These are phyloP conservation scores for Calonectria ilicicola DNA, from an alignment of 2,329 filamentous ascomycete genomes.

Conservation along the genomic window DNA sequence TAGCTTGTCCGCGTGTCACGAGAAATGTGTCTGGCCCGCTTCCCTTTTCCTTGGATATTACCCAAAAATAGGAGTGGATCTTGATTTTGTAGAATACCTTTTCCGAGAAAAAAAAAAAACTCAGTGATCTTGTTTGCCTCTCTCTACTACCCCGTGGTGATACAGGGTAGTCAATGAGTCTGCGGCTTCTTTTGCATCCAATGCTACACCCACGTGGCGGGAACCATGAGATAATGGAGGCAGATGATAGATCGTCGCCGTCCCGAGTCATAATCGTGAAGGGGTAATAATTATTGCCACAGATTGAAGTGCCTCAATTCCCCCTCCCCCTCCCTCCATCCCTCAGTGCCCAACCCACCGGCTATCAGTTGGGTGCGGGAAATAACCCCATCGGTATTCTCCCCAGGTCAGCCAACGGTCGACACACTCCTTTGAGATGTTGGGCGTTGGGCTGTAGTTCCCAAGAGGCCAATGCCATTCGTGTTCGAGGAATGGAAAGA, in stretches of 20 bases:
- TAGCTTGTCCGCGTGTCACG: neutral
- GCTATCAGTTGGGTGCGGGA: conserved; percentile 27
- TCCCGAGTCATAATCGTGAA: neutral
- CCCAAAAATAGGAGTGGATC: neutral
- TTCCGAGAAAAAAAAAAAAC: neutral
- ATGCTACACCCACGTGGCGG: conserved; percentile 41
- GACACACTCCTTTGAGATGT: neutral
- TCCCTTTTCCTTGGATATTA: too few species aligned
- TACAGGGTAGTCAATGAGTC: conserved; percentile 19
- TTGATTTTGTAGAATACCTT: neutral
- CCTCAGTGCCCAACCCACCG: neutral
- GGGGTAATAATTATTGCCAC: neutral
- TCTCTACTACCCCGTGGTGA: neutral
- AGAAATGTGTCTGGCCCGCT: neutral
- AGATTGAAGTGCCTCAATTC: neutral
- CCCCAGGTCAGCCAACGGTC: neutral
- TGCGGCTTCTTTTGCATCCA: conserved; percentile 29
- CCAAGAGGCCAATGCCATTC: conserved; percentile 1
- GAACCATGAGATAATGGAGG: neutral
- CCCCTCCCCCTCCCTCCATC: neutral
- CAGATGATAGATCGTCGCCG: neutral
- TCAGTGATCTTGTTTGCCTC: neutral
- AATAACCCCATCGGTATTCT: conserved; percentile 12
- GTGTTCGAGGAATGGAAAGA: neutral
- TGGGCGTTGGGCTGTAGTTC: neutral